phyloP scores from a whole-genome alignment of 2,329 filamentous ascomycete genomes.

The Pseudogymnoascus sp. region DNA sequence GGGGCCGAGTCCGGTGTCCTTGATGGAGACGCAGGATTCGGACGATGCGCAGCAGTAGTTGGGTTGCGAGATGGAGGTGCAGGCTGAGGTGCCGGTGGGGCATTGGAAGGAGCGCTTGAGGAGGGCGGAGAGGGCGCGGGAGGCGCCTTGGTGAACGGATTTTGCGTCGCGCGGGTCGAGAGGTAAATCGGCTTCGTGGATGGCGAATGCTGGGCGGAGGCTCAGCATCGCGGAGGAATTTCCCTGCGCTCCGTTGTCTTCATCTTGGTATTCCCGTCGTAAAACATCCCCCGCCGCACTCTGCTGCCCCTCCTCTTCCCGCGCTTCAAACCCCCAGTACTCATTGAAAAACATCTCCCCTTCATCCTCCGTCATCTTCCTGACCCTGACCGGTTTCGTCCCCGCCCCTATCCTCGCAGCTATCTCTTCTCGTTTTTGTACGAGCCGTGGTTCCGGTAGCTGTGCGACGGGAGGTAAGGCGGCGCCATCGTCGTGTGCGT shows the following conservation, averaged over 20 bases:
- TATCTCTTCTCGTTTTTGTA: slow-evolving; percentile 33
- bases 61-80: slow-evolving; percentile 53
- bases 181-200: slow-evolving; percentile 32
- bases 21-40: slow-evolving; percentile 57
- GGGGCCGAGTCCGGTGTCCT: slow-evolving; percentile 53
- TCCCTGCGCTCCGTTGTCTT: slow-evolving; percentile 16
- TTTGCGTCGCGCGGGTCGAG: background rate
- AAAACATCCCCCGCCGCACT: background rate
- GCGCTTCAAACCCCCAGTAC: slow-evolving; percentile 40
- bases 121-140: slow-evolving; percentile 36
- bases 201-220: slow-evolving; percentile 44
- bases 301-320: background rate
- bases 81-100: slow-evolving; percentile 57
- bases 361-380: slow-evolving; percentile 63
- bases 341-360: slow-evolving; percentile 67
- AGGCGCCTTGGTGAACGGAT: background rate
- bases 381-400: slow-evolving; percentile 50
- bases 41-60: slow-evolving; percentile 65
- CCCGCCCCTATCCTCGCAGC: slow-evolving; percentile 31
- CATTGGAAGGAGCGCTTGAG: slow-evolving; percentile 55
- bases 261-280: slow-evolving; percentile 18
- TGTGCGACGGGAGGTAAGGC: slow-evolving; percentile 38
- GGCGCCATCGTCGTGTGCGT: slow-evolving; percentile 28
- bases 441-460: slow-evolving; percentile 31
- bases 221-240: slow-evolving; percentile 23